Conservation (phyloP, 202 grass and related monocot species). For the Cymbopogon flexuosus region DNA sequence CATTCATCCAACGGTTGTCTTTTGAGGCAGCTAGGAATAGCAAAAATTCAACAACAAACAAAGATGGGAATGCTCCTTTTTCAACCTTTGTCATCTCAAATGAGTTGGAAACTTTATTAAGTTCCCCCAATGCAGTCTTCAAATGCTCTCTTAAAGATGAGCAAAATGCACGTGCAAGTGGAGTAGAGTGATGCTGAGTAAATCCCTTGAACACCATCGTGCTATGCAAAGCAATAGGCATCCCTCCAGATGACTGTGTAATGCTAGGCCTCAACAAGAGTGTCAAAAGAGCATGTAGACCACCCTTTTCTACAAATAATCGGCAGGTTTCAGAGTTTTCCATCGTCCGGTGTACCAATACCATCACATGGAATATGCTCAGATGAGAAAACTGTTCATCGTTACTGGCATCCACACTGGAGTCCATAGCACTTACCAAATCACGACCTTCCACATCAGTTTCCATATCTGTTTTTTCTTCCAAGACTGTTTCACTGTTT, state of each 20-base stretch:
- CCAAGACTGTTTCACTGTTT: conserved; percentile 47
- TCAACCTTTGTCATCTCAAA: conserved; percentile 40
- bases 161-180: conserved; percentile 86
- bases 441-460: conserved; percentile 86
- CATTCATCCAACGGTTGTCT: conserved; percentile 97
- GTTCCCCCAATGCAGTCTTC: conserved; percentile 64
- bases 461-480: conserved; percentile 85
- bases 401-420: conserved; percentile 47
- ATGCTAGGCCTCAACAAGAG: conserved; percentile 87
- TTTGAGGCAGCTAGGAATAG: conserved; percentile 89
- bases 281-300: conserved; percentile 73
- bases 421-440: conserved; percentile 71
- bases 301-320: conserved; percentile 93
- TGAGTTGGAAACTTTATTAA: conserved; percentile 52
- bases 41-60: conserved; percentile 93
- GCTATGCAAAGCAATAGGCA: conserved; percentile 99
- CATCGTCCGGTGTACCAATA: conserved; percentile 92
- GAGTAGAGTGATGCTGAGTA: conserved; percentile 90
- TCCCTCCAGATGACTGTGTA: conserved; percentile 93
- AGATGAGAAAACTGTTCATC: conserved; percentile 90
- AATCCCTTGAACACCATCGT: conserved; percentile 98
- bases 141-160: conserved; percentile 76
- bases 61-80: conserved; percentile 57
- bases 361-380: conserved; percentile 96
- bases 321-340: conserved; percentile 95